Base-by-base conservation (phyloP, 768 basidiomycete species). In the Boletus bicolor region DNA sequence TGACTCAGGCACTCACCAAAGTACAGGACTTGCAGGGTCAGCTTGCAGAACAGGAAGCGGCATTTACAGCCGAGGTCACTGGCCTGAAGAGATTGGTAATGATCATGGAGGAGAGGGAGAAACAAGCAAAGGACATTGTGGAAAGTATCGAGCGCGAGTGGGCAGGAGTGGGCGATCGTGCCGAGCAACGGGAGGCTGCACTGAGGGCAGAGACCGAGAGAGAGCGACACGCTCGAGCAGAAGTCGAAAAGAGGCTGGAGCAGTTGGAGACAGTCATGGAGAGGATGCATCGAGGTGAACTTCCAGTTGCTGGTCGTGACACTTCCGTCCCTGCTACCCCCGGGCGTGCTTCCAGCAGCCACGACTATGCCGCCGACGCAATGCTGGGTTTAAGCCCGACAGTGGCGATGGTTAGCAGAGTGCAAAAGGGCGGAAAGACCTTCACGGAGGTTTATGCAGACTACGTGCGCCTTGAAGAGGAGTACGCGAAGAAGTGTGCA, bases 361-460 rank as follows among this genome's bases (percentile, higher is more conserved):
- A 55, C 6, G 79, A 83, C 57, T 53, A 75, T n/a, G 61, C 76
- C 12, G 69, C 75, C 28, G 81, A 86, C 38, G 78, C 79, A 9
- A 81, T 86, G 74, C 74, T 88, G 66, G 83, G 85, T 43, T 74
- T 94, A 17, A 93, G 91, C 65, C 93, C 95, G 2, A 91, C 94
- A 0, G 89, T 95, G 12, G 87, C 89, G 5, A 84, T 96, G 76
- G 92, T 87, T 7, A 86, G 86, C 72, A 83, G 79, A 58, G 82
- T 87, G 21, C 93, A 94, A 74, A 85, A 83, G 69, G 82, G 78
- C 28, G 92, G 91, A 30, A 91, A 90, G 78, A 90, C 89, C 1
- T 96, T 96, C 74, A 96, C 96, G 0, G 91, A 97, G 65, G 87
- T 98, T 21, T 98, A 97, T 68, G 82, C 89, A 15, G 93, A 97